Conservation (phyloP, 768 basidiomycete species). For the Tulasnella sp. region DNA sequence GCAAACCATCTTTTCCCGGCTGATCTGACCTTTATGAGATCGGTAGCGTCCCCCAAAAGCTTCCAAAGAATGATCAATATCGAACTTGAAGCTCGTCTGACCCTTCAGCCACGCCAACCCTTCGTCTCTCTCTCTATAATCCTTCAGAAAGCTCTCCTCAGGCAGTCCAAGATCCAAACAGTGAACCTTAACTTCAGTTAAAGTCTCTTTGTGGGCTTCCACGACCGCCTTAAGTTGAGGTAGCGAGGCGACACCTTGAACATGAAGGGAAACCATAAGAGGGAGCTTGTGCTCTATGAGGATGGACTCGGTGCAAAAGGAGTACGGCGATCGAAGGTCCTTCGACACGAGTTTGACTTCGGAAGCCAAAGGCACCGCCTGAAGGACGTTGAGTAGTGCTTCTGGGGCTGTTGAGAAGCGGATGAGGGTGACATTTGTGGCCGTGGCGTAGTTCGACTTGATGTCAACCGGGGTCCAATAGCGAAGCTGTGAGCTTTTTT, state of each 20-base stretch:
- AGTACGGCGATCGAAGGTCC: neutral
- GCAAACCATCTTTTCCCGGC: neutral
- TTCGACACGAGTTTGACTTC: neutral
- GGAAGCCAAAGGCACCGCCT: neutral
- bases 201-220: neutral
- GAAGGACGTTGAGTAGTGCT: neutral
- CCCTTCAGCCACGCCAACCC: neutral
- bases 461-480: neutral
- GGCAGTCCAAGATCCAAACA: neutral
- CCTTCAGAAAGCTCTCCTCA: neutral
- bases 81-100: neutral
- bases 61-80: neutral
- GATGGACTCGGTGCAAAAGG: neutral
- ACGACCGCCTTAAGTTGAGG: neutral
- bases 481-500: neutral
- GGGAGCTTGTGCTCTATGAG: neutral
- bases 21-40: neutral
- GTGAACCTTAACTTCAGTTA: neutral
- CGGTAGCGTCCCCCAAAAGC: neutral
- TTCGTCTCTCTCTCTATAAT: neutral
- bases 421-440: neutral
- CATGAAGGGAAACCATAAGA: neutral
- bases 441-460: slow-evolving; percentile 7
- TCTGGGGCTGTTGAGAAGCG: neutral
- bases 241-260: neutral